These are phyloP conservation scores for Pseudogymnoascus sp. DNA, from an alignment of 2,329 filamentous ascomycete species.

Conservation along the genomic window DNA sequence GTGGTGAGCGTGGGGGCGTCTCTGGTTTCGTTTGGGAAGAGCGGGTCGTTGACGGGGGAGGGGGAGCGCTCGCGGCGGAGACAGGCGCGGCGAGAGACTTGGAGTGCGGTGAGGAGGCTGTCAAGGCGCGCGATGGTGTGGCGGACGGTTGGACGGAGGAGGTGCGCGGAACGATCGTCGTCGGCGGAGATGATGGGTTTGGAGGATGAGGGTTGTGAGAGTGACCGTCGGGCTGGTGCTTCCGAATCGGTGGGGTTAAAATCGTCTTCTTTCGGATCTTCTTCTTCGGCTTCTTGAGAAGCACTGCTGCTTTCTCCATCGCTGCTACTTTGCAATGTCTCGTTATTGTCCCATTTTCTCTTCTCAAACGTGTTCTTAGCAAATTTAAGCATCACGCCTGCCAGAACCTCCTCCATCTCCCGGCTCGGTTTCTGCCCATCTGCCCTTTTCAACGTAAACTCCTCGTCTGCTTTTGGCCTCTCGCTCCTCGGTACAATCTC, in stretches of 20 bases:
- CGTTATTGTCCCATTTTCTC: slow-evolving; percentile 29
- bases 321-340: neutral
- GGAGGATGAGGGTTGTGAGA: slow-evolving; percentile 18
- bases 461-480: slow-evolving; percentile 44
- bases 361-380: slow-evolving; percentile 58
- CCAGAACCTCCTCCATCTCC: slow-evolving; percentile 61
- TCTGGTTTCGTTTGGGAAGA: neutral
- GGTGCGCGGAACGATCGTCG: slow-evolving; percentile 55
- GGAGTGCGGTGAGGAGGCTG: slow-evolving; percentile 58
- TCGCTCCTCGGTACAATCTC: slow-evolving; percentile 49
- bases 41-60: slow-evolving; percentile 29
- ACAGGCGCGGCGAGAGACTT: slow-evolving; percentile 54
- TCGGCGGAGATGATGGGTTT: slow-evolving; percentile 56
- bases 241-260: neutral
- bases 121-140: slow-evolving; percentile 66
- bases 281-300: slow-evolving; percentile 18
- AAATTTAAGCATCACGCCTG: slow-evolving; percentile 54
- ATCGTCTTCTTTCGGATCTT: slow-evolving; percentile 7
- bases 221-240: neutral
- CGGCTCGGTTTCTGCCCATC: slow-evolving; percentile 44
- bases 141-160: slow-evolving; percentile 62
- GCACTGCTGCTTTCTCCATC: slow-evolving; percentile 13
- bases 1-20: neutral
- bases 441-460: slow-evolving; percentile 41
- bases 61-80: slow-evolving; percentile 33